These are phyloP conservation scores for Dendrobium catenatum DNA, from an alignment of 106 monocot species.

Conservation along the genomic window DNA sequence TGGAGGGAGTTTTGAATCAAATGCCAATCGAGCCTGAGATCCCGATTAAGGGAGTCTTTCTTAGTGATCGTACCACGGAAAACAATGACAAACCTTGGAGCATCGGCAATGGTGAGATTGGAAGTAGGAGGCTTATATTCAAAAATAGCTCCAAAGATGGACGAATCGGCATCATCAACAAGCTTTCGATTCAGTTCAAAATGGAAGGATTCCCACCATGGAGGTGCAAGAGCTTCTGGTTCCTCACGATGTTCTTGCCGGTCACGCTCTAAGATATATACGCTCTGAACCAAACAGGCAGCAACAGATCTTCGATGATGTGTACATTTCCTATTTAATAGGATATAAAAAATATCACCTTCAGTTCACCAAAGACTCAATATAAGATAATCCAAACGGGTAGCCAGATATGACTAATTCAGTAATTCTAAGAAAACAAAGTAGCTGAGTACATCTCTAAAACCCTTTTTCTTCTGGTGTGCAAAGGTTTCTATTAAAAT, in stretches of 20 bases:
- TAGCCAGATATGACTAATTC: too few relatives aligned
- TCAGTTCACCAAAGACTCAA: background rate
- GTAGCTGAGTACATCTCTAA: background rate
- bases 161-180: conserved; percentile 71
- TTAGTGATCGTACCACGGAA: conserved; percentile 79
- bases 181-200: conserved; percentile 58
- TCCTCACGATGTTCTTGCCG: conserved; percentile 47
- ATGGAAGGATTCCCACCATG: conserved; percentile 91
- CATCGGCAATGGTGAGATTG: conserved; percentile 17
- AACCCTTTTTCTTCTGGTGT: too few relatives aligned
- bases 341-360: background rate
- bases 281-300: conserved; percentile 80
- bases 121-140: conserved; percentile 34
- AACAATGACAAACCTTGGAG: conserved; percentile 70
- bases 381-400: too few relatives aligned
- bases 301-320: conserved; percentile 67
- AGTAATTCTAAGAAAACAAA: background rate
- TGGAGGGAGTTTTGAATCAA: conserved; percentile 72
- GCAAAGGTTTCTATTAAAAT: too few relatives aligned
- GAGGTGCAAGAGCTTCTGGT: conserved; percentile 49
- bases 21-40: conserved; percentile 55
- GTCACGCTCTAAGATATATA: conserved; percentile 76
- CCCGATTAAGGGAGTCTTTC: conserved; percentile 49
- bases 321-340: conserved; percentile 35
- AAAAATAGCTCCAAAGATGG: conserved; percentile 86